Evolutionary conservation across 2,329 filamentous ascomycete species (phyloP).

Genomic region (Trichoderma sp.): DNA sequence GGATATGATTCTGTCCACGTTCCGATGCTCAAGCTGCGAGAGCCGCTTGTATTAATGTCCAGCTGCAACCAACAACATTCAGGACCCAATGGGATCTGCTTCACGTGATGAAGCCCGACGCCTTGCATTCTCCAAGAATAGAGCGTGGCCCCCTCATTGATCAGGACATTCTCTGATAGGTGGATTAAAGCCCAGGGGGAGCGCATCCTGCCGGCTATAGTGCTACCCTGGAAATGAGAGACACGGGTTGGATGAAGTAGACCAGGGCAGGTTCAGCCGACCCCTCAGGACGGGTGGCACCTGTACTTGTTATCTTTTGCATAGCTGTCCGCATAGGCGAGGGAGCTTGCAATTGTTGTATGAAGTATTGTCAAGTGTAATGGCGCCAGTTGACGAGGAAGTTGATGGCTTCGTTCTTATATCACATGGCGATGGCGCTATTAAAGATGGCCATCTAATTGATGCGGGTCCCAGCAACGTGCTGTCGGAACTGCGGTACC

Average conservation of each 20-base stretch:
- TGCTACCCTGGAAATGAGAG: neutral
- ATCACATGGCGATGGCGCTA: neutral
- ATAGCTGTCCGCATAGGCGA: neutral
- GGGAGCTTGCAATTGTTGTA: neutral
- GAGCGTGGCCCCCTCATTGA: neutral
- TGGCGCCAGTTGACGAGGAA: conserved; percentile 4
- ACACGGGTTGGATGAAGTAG: neutral
- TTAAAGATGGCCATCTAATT: neutral
- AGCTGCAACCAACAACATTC: neutral
- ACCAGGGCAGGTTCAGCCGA: neutral
- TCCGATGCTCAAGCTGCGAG: neutral
- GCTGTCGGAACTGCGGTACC: conserved; percentile 13
- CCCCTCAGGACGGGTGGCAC: neutral
- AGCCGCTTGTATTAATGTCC: neutral
- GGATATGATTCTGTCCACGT: neutral
- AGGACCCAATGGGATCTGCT: neutral
- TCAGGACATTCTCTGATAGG: neutral
- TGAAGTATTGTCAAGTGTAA: neutral
- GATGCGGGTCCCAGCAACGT: neutral
- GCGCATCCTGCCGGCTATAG: neutral
- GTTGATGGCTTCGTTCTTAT: conserved; percentile 23
- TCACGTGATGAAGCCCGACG: conserved; percentile 10
- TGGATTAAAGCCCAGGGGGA: neutral
- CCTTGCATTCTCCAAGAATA: neutral
- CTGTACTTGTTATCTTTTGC: neutral